phyloP scores from a whole-genome alignment of 164 flowering plant genomes.

The Cinnamomum micranthum region DNA sequence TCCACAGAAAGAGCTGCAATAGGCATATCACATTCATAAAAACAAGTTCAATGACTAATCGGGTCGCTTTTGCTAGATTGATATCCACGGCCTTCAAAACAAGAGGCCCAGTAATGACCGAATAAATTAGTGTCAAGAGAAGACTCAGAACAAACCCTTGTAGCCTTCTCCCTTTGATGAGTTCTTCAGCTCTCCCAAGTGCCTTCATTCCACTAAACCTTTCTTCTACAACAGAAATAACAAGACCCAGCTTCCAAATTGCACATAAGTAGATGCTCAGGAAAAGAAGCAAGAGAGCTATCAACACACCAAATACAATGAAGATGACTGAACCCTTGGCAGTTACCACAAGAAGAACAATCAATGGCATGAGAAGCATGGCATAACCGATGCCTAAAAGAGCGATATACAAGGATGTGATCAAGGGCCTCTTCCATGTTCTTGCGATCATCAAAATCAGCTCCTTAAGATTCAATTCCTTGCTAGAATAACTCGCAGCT shows the following conservation, averaged over 20 bases:
- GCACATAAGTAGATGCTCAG: not conserved
- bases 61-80: not conserved
- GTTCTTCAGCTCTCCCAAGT: not conserved
- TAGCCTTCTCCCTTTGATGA: not conserved
- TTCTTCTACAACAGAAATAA: not conserved
- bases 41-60: not conserved
- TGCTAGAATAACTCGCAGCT: not conserved
- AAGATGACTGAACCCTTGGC: not conserved
- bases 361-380: not conserved
- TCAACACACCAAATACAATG: not conserved
- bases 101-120: not conserved
- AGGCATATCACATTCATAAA: not conserved
- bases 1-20: not conserved
- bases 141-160: not conserved
- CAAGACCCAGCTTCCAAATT: not conserved
- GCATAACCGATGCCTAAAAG: not conserved
- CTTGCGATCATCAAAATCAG: slow-evolving; percentile 3
- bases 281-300: not conserved
- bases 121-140: not conserved
- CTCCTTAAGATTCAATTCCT: slow-evolving; percentile 8
- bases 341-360: not conserved
- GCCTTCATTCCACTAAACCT: not conserved
- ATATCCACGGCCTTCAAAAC: not conserved
- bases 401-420: slow-evolving; percentile 15
- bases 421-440: slow-evolving; percentile 18